Base-by-base conservation (phyloP, 345 rosid species). In the Eucalyptus regnans region DNA sequence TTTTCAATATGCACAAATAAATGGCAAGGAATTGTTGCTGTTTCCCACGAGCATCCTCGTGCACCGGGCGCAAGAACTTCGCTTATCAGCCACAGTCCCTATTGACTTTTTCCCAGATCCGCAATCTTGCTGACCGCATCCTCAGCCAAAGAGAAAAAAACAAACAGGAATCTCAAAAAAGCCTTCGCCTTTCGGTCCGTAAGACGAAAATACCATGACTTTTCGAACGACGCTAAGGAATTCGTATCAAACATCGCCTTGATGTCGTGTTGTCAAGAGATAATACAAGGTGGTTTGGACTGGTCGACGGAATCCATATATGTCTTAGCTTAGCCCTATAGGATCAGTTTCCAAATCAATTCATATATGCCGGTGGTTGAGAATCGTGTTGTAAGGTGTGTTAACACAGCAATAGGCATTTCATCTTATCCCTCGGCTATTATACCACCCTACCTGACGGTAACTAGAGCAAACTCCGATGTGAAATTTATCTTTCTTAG, bases 361-460 rank as follows among this genome's bases (percentile, higher is more conserved):
- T 1, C 4, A 37, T 37, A 3, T 37, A 37, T 37, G 41, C 41
- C 41, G 4, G 4, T 37, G 41, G 4, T 37, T 37, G 4, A 37
- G 41, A 37, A 37, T 37, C 41, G 41, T 37, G 41, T 37, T 4
- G 41, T 37, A 37, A 37, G 41, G 4, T 1, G 41, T 37, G 41
- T 4, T 37, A 37, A 37, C 41, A 37, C 41, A 37, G 4, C 41
- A 4, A 4, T 37, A 37, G 41, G 41, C 41, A 37, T 37, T 37
- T 37, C 4, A 37, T 4, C 41, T 4, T 3, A 37, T 3, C 41
- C 4, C 41, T 37, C 41, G 4, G 41, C 41, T 37, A 37, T 37
- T 4, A 37, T 4, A 37, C 41, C 41, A 37, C 41, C 41, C 3
- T 37, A 37, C 41, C 1, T 3, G 1, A 4, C 4, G 4, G 4